Evolutionary conservation across 805 yeast species (phyloP).

Genomic region (Monosporozyma yasuniensis): DNA sequence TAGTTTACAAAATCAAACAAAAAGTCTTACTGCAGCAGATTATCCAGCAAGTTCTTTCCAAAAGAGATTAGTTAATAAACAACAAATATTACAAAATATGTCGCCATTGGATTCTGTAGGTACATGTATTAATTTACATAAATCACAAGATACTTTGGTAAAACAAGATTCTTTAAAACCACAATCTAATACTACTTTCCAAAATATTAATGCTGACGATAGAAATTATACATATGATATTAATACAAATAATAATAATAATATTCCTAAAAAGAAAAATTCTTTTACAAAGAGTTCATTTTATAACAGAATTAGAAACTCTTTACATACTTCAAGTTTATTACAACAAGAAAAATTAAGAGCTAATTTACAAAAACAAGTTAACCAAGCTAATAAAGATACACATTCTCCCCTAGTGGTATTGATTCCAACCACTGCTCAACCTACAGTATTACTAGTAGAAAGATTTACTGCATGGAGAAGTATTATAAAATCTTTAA

Average conservation of each 20-base stretch:
- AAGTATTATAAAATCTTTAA: slow-evolving; percentile 59
- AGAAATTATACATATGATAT: not conserved
- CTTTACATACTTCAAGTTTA: slow-evolving; percentile 7
- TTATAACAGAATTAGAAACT: slow-evolving; percentile 9
- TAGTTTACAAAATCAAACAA: slow-evolving; percentile 23
- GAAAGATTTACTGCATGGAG: slow-evolving; percentile 82
- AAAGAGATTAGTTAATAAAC: not conserved
- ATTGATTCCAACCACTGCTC: slow-evolving; percentile 47
- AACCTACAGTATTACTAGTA: slow-evolving; percentile 82
- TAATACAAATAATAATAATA: slow-evolving; percentile 1
- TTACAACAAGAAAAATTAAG: slow-evolving; percentile 2
- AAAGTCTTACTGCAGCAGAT: slow-evolving; percentile 31
- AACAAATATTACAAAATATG: not conserved
- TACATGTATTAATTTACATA: no score
- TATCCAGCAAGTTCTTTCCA: not conserved
- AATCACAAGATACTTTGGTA: not conserved
- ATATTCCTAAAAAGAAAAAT: slow-evolving; percentile 6
- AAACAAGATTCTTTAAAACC: not conserved
- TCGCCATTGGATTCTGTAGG: not conserved
- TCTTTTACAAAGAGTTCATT: slow-evolving; percentile 9
- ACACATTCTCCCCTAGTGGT: slow-evolving; percentile 37
- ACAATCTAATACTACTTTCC: no score
- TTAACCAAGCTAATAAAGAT: not conserved
- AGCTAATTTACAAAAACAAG: slow-evolving; percentile 29
- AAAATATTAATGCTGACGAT: no score